Evolutionary conservation across 1,284 basidiomycete species (phyloP).

Genomic region (Cryptococcus depauperatus): DNA sequence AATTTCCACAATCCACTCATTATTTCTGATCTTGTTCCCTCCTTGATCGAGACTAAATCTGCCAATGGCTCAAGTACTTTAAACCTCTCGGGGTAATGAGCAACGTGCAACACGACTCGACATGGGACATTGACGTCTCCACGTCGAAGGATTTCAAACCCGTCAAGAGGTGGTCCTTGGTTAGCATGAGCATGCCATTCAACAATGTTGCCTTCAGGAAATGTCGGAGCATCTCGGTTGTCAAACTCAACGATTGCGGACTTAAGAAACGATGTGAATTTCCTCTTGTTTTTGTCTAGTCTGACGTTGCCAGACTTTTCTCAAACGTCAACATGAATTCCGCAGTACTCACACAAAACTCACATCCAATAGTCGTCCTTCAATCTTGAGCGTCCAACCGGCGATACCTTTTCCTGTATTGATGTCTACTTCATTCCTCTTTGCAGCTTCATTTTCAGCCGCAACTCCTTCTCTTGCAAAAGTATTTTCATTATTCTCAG

Average conservation of each 20-base stretch:
- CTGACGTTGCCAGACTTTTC: conserved; percentile 52
- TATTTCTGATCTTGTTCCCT: conserved; percentile 75
- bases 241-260: conserved; percentile 79
- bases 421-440: conserved; percentile 43
- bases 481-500: not conserved
- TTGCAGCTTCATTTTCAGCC: conserved; percentile 9
- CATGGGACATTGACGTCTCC: conserved; percentile 71
- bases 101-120: conserved; percentile 70
- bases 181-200: conserved; percentile 54
- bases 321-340: not conserved
- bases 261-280: conserved; percentile 81
- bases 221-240: conserved; percentile 64
- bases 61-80: conserved; percentile 72
- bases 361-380: conserved; percentile 68
- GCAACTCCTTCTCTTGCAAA: conserved; percentile 1
- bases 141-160: conserved; percentile 77
- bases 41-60: conserved; percentile 66
- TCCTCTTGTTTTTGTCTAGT: conserved; percentile 62
- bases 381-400: conserved; percentile 81
- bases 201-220: conserved; percentile 56
- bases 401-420: conserved; percentile 69
- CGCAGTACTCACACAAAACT: conserved; percentile 11
- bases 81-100: conserved; percentile 80
- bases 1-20: conserved; percentile 87
- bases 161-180: conserved; percentile 61